phyloP scores from a whole-genome alignment of 2,329 filamentous ascomycete genomes.

The Xylariales sp. region DNA sequence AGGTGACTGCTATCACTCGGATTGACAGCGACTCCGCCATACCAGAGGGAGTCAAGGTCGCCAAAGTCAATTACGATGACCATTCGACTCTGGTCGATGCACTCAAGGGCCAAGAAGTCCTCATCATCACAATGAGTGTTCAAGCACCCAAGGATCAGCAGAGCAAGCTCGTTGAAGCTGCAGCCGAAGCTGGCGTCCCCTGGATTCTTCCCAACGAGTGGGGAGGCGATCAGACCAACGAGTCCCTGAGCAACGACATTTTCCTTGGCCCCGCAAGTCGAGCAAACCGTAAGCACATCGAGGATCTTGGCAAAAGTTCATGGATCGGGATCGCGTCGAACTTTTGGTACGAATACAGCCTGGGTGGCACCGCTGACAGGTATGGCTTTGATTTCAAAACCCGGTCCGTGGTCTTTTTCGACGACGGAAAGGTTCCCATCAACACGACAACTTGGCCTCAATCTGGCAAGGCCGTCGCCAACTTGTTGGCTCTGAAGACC shows the following conservation, averaged over 20 bases:
- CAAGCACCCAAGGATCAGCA: constrained; percentile 40
- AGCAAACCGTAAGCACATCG: constrained; percentile 29
- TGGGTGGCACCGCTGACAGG: constrained; percentile 31
- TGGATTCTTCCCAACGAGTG: constrained; percentile 31
- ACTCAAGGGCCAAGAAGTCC: constrained; percentile 49
- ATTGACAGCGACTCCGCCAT: constrained; percentile 32
- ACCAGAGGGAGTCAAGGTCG: constrained; percentile 38
- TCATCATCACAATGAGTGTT: constrained; percentile 50
- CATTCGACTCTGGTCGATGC: constrained; percentile 40
- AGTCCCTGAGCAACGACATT: constrained; percentile 29
- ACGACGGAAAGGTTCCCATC: constrained; percentile 53
- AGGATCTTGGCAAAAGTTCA: constrained; percentile 31
- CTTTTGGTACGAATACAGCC: constrained; percentile 52
- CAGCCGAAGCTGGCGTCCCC: constrained; percentile 48
- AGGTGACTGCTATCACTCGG: constrained; percentile 47
- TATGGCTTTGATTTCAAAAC: constrained; percentile 48
- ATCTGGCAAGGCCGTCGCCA: constrained; percentile 45
- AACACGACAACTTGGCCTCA: constrained; percentile 34
- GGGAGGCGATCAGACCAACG: constrained; percentile 34
- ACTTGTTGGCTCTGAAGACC: constrained; percentile 44
- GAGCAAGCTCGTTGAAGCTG: constrained; percentile 47
- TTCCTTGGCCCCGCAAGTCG: constrained; percentile 19
- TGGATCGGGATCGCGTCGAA: constrained; percentile 41
- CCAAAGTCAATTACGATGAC: constrained; percentile 41
- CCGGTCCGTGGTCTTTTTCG: constrained; percentile 39